Base-by-base conservation (phyloP, 306 rosid species). In the Dalbergia cultrata region DNA sequence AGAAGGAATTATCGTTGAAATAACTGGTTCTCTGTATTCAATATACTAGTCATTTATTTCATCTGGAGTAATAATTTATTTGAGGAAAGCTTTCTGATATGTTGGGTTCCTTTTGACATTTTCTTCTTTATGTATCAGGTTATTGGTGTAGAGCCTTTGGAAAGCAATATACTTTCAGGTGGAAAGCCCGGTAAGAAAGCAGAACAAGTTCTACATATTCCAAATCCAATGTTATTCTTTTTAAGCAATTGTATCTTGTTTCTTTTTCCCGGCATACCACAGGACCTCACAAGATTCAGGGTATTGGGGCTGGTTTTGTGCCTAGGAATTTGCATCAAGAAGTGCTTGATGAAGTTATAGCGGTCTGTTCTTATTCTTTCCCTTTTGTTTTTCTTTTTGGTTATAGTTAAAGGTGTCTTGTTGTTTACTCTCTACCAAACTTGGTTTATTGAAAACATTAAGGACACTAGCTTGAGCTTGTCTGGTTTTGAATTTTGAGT, bases 271-370 rank as follows among this genome's bases (percentile, higher is more conserved):
- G 49, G 72, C 37, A 37, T 83, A 86, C 50, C 64, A 62, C 92
- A 95, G 99, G 99, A 78, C 98, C 99, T 77, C 99, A 95, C 90
- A 95, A 95, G 86, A 95, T 95, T 91, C 99, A 95, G 87, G 99
- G 99, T 35, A 91, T 95, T 80, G 99, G 99, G 69, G 99, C 99
- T 88, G 99, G 99, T 78, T 95, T 95, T 88, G 92, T 95, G 64
- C 99, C 98, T 31, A 61, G 97, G 86, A 95, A 95, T 90, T 89
- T 91, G 89, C 88, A 95, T 83, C 91, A 83, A 89, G 94, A 90
- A 37, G 83, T 95, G 41, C 84, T 95, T 41, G 98, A 95, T 85
- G 99, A 93, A 95, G 80, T 91, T 80, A 83, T 95, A 70, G 89
- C 88, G 94, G 99, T 95, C n/a, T 21, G 67, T 33, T 79, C 69